Base-by-base conservation (phyloP, 2,329 filamentous ascomycete species). In the Ophiostoma australiae region DNA sequence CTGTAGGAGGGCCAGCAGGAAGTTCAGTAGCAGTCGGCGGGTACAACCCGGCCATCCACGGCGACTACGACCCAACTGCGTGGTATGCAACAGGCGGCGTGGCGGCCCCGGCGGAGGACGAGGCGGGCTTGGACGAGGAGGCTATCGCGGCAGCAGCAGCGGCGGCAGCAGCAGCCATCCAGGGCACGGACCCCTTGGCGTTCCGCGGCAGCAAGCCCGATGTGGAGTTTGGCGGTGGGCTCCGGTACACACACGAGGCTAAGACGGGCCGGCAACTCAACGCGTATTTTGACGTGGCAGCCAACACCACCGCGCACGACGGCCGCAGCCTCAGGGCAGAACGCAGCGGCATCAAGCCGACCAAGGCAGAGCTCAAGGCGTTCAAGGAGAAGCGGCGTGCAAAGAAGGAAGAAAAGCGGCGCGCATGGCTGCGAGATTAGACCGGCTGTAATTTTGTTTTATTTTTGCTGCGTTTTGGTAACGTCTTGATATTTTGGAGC, bases 1-100 rank as follows among this genome's bases (percentile, higher is more conserved):
- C 27, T 31, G 27, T 31, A 8, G 70, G 39, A 15, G 11, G 1
- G 15, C 15, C 75, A n/a, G 73, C 76, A 27, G 72, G 77, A 2
- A 70, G 76, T 7, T 68, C 72, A 0, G 15, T 31, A 1, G 68
- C 61, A 5, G 35, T 67, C 1, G 90, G 90, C 72, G 93, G 94
- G 73, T 99, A 99, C 82, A 97, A 98, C 78, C 95, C 95, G 1
- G 91, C 93, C 33, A 94, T 99, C 66, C 95, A 99, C 79, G 95
- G 95, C 76, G 91, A 94, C 81, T 99, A 97, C 82, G 95, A 99
- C 77, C 93, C 94, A 4, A 95, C 90, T 72, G 94, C 95, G n/a
- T 91, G 93, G 82, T 99, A 99, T 79, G 94, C 95, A 13, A 86
- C 91, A 77, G 73, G 77, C 80, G 67, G 75, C 78, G 13, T 76